These are phyloP conservation scores for Blepharisma stoltei DNA, from an alignment of 73 alveolate species.

Conservation along the genomic window DNA sequence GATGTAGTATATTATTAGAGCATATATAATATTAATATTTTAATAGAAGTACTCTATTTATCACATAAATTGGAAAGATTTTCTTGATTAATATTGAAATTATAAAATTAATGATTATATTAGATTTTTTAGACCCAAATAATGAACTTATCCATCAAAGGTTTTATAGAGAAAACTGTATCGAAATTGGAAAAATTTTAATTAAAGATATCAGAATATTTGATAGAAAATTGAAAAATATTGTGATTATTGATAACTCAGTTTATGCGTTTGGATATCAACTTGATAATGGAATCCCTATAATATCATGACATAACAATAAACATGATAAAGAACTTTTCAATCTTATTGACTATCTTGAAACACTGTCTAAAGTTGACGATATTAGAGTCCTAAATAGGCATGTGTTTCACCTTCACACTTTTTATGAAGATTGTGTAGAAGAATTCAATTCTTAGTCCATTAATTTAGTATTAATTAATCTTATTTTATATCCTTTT, in stretches of 20 bases:
- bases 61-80: background rate
- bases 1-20: too few relatives aligned
- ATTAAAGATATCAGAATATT: constrained; percentile 89
- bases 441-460: too few relatives aligned
- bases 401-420: background rate
- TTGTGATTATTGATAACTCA: constrained; percentile 87
- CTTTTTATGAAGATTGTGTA: background rate
- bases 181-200: constrained; percentile 79
- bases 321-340: constrained; percentile 69
- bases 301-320: constrained; percentile 67
- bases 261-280: constrained; percentile 86
- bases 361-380: constrained; percentile 30
- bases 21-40: too few relatives aligned
- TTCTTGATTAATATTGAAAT: too few relatives aligned
- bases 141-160: constrained; percentile 72
- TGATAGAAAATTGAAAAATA: constrained; percentile 71
- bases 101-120: too few relatives aligned
- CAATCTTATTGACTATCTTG: constrained; percentile 58
- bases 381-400: constrained; percentile 35
- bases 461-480: too few relatives aligned
- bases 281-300: constrained; percentile 84
- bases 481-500: too few relatives aligned
- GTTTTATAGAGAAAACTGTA: constrained; percentile 84
- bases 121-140: constrained; percentile 85
- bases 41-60: too few relatives aligned